Base-by-base conservation (phyloP, 441 rosid genomes). In the Cnidoscolus chayamansa region DNA sequence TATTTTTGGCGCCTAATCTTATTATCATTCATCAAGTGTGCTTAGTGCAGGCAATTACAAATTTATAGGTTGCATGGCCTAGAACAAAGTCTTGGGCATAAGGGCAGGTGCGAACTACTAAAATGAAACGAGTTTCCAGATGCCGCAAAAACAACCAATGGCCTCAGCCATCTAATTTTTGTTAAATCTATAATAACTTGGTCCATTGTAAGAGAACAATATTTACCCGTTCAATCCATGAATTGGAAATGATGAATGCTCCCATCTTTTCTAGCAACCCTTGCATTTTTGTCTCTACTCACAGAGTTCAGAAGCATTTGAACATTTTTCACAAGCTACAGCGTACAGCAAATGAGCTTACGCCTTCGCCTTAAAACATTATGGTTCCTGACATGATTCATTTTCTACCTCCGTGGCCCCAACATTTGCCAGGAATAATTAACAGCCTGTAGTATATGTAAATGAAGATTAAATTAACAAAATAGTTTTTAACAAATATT, bases 361-460 rank as follows among this genome's bases (percentile, higher is more conserved):
- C 50, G 65, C 58, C 77, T 71, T 61, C 43, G 57, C 68, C 58
- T 63, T 79, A 57, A 65, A 51, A 72, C 63, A 35, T 61, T 53
- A 30, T 25, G 47, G 47, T 68, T 67, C 74, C 73, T 17, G 65
- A 66, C 70, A 68, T 43, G 13, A 51, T 31, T 30, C 16, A 25
- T 12, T 25, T 58, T 77, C 40, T 40, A 40, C 54, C 65, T 47
- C 10, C 32, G 56, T 40, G 58, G 62, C 15, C 68, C 63, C 51
- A 16, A 67, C 72, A 67, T 63, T 70, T 25, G 47, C 62, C 63
- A 47, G 63, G 69, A 74, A 67, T 56, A 54, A 45, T 64, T 63
- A 72, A 62, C 43, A 56, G 65, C 70, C 88, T 83, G 84, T 71
- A 69, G 57, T 25, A 67, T 32, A 62, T 8, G 68, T 17, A 50